Evolutionary conservation across 2,329 filamentous ascomycete species (phyloP), one percentile per base, ranked within the genome.

Genomic region (Aureobasidium sp.): DNA sequence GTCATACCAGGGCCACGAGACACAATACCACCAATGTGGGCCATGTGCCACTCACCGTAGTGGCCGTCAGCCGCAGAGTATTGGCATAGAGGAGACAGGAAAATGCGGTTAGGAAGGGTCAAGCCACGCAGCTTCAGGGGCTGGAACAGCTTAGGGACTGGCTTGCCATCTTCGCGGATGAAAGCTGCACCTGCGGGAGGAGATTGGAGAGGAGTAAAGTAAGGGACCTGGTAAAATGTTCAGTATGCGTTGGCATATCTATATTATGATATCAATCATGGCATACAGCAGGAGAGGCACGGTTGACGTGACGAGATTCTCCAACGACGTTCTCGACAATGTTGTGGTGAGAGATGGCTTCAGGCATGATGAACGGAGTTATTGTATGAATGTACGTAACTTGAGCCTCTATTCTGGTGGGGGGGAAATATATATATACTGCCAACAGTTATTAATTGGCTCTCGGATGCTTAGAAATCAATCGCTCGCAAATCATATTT

Each of bases 21-120:
- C 27, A 90, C 82, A 67, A 91, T 91, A 64, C 90, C 86, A 61
- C 91, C 90, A 29, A 93, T 79, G 70, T 96, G 91, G 16, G 91
- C 86, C 54, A 93, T 78, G 73, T 96, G 91, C 83, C 86, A 96
- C 71, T 21, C 21, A 88, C 1, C 88, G 65, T 87, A 78, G 73
- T 93, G 88, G 42, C 92, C 86, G 70, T 88, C 81, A 48, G 86
- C 70, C 15, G 85, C 83, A 6, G 80, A 84, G 74, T 89, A 89
- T 71, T 88, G 86, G 72, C 57, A 88, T 4, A 88, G 75, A 0
- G 85, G 85, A 2, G 83, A 81, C 11, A 87, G 75, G 66, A 84
- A 81, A 65, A 88, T 85, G 66, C 86, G 83, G 72, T 88, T 89
- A 65, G 85, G 85, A n/a, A 89, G 77, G 0, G 81, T 84, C n/a